Conservation (phyloP, 805 yeast species). For the Suhomyces vadensis region DNA sequence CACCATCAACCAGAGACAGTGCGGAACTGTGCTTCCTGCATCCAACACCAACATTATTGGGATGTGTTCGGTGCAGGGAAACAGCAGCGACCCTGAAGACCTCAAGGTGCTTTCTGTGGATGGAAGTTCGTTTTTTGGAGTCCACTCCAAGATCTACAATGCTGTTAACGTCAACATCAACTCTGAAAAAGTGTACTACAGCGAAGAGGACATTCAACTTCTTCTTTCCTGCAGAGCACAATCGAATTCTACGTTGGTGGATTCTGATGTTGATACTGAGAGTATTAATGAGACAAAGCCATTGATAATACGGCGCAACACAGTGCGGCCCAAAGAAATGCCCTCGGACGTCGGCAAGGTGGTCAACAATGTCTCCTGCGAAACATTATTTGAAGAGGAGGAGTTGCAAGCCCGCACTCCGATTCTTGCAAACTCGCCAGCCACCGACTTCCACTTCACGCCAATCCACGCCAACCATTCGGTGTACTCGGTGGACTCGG, state of each 20-base stretch:
- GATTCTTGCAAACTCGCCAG: neutral
- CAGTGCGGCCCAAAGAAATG: conserved; percentile 17
- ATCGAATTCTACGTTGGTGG: conserved; percentile 21
- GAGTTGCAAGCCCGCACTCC: neutral
- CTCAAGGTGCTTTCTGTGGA: conserved; percentile 53
- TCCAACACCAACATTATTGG: conserved; percentile 51
- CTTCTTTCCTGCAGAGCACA: conserved; percentile 15
- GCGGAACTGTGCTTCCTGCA: conserved; percentile 65
- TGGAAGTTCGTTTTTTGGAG: conserved; percentile 53
- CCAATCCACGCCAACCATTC: conserved; percentile 9
- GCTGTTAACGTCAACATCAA: conserved; percentile 26
- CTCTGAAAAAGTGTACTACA: conserved; percentile 28
- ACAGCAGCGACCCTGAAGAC: conserved; percentile 22
- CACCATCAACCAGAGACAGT: conserved; percentile 45
- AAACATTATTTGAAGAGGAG: neutral
- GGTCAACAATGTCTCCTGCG: conserved; percentile 4
- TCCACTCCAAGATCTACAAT: conserved; percentile 47
- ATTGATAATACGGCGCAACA: conserved; percentile 10
- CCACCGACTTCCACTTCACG: conserved; percentile 8
- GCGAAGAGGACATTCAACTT: conserved; percentile 29
- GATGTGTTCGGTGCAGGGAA: conserved; percentile 37
- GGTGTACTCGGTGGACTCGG: conserved; percentile 17
- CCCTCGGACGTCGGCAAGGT: conserved; percentile 10
- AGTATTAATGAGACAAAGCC: conserved; percentile 15
- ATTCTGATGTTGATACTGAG: conserved; percentile 9